Conservation (phyloP, 306 rosid species). For the Sechiopsis laciniata region DNA sequence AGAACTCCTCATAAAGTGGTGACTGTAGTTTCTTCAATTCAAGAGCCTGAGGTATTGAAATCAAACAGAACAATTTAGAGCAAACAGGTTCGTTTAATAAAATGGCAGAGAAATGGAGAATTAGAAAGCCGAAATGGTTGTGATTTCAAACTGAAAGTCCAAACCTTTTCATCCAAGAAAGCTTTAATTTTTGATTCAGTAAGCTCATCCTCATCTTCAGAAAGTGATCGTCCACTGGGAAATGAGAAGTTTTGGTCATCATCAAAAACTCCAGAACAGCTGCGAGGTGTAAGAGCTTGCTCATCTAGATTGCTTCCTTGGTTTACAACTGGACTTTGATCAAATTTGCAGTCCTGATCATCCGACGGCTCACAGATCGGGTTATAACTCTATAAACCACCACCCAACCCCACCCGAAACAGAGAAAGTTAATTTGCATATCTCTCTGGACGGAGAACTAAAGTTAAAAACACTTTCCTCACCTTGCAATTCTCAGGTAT, state of each 20-base stretch:
- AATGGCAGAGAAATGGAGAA: background rate
- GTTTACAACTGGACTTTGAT: constrained; percentile 44
- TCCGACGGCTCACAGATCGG: constrained; percentile 86
- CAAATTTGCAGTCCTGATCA: constrained; percentile 65
- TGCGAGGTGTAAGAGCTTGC: constrained; percentile 31
- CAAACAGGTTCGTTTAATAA: background rate
- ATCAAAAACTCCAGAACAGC: constrained; percentile 35
- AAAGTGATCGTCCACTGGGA: constrained; percentile 57
- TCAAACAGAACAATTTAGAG: background rate
- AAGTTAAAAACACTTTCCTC: constrained; percentile 16
- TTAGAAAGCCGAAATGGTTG: background rate
- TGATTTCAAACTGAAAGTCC: constrained; percentile 20
- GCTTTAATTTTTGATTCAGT: constrained; percentile 88
- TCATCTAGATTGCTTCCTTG: constrained; percentile 25
- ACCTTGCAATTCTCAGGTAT: constrained; percentile 59
- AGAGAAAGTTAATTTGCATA: constrained; percentile 17
- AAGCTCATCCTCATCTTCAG: constrained; percentile 87
- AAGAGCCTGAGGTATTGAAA: constrained; percentile 55
- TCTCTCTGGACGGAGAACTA: constrained; percentile 16
- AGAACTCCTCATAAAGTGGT: constrained; percentile 86
- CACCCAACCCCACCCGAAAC: background rate
- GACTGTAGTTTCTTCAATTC: constrained; percentile 94
- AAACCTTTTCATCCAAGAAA: constrained; percentile 94
- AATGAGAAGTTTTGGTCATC: constrained; percentile 58
- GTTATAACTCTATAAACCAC: constrained; percentile 70